A percentile compares a stretch with the other conserved stretches of the same genome.
Conservation (phyloP, 2,329 filamentous ascomycete species). For the Fusarium mundagurra region DNA sequence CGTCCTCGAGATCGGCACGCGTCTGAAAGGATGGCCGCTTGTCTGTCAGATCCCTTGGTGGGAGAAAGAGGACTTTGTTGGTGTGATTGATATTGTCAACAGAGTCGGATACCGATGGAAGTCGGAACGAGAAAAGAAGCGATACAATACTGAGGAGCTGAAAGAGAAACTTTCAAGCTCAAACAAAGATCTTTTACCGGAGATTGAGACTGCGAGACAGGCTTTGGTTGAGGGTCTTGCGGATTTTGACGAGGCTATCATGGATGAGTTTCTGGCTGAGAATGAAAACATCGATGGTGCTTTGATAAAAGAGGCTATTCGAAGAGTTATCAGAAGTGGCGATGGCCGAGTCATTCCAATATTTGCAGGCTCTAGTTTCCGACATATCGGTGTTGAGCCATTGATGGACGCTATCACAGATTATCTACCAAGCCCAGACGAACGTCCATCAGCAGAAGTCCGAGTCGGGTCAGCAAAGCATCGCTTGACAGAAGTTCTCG, state of each 20-base stretch:
- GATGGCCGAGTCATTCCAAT: slow-evolving; percentile 83
- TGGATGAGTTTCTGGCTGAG: slow-evolving; percentile 83
- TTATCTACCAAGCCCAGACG: slow-evolving; percentile 83
- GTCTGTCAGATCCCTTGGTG: slow-evolving; percentile 98
- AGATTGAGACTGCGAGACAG: slow-evolving; percentile 79
- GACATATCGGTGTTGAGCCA: slow-evolving; percentile 93
- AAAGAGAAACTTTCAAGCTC: slow-evolving; percentile 53
- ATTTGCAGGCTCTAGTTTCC: slow-evolving; percentile 91
- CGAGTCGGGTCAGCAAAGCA: slow-evolving; percentile 68
- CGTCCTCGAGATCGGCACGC: slow-evolving; percentile 83
- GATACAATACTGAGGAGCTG: slow-evolving; percentile 44
- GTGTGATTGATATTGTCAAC: slow-evolving; percentile 85
- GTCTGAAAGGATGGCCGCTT: slow-evolving; percentile 85
- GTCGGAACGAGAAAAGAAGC: slow-evolving; percentile 52
- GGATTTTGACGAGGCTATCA: slow-evolving; percentile 86
- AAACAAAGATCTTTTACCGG: slow-evolving; percentile 66
- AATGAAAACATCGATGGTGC: slow-evolving; percentile 77
- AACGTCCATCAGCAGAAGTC: slow-evolving; percentile 82
- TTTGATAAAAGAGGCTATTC: slow-evolving; percentile 77
- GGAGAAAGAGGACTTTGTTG: slow-evolving; percentile 80
- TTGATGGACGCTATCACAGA: slow-evolving; percentile 89
- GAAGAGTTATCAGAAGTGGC: slow-evolving; percentile 73
- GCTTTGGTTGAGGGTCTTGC: slow-evolving; percentile 85
- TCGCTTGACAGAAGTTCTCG: slow-evolving; percentile 51
- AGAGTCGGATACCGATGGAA: slow-evolving; percentile 80